Evolutionary conservation across 2,329 filamentous ascomycete species (phyloP), one percentile per base, ranked within the genome.

Genomic region (Leptosphaerulina australis): DNA sequence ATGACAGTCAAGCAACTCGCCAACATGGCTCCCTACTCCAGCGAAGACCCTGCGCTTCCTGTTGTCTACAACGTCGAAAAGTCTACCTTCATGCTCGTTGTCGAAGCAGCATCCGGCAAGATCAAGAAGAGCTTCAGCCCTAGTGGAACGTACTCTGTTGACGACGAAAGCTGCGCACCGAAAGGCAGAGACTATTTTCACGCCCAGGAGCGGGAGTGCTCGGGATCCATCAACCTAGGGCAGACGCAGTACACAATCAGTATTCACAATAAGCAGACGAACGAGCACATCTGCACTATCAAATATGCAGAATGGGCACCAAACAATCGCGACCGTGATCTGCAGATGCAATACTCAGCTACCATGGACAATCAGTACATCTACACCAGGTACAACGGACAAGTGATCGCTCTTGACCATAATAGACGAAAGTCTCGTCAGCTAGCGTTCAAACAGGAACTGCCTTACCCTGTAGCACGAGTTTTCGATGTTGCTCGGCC

Each of bases 271-370:
- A 83, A 81, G 34, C 83, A 88, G 60, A 86, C 84, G 3, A 87
- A 88, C 1, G 83, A 87, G 51, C 83, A 85, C 6, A 88, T 99
- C 55, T 96, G 91, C 65, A 96, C 90, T 0, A 83, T 99, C 60
- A 92, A 86, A 59, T 99, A 95, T 68, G 88, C 91, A 9, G 94
- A 99, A 71, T 99, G 94, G 94, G 87, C 86, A 0, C 90, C 92
- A 11, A 99, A 99, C 72, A 95, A 88, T 51, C 89, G 87, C 53
- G 93, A 99, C 72, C 84, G 84, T 56, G 94, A 99, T 69, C 83
- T 99, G 5, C 86, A 91, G 63, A 83, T 83, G 39, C 91, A 97
- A 67, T 94, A 97, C 66, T 83, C 82, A 11, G 76, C 79, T 9
- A 91, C 91, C 0, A 87, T 92, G 68, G 92, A 97, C 70, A 86